Conservation (phyloP, 139 green algal genomes). For the Choricystis sp. region DNA sequence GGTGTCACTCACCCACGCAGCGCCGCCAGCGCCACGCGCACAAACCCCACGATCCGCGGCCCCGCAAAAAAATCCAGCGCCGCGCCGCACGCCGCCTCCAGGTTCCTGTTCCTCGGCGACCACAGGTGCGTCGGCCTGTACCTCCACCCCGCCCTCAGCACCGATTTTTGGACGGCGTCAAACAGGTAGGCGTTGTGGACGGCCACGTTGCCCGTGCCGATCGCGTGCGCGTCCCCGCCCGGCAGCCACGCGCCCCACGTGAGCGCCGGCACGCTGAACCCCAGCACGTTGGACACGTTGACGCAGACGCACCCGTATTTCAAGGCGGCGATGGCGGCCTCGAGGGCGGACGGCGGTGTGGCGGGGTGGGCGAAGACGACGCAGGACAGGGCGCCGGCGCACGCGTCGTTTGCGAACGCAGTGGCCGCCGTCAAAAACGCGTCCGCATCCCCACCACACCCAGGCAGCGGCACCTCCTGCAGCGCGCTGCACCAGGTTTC, state of each 20-base stretch:
- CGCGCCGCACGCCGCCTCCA: not conserved
- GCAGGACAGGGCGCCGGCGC: not conserved
- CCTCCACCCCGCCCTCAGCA: not conserved
- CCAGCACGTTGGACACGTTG: not conserved
- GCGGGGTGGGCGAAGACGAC: not conserved
- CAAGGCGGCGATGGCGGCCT: not conserved
- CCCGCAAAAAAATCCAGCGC: not conserved
- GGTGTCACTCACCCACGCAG: not conserved
- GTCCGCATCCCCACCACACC: too few relatives aligned
- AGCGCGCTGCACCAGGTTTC: not conserved
- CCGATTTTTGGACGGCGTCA: not conserved
- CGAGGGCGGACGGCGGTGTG: not conserved
- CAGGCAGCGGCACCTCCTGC: not conserved
- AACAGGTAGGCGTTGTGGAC: not conserved
- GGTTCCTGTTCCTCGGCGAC: not conserved
- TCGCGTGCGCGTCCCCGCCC: not conserved
- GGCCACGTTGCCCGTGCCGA: not conserved
- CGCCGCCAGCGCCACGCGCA: not conserved
- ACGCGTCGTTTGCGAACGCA: not conserved
- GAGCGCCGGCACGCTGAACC: not conserved
- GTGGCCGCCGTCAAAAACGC: not conserved
- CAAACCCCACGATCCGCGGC: not conserved
- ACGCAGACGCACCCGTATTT: not conserved
- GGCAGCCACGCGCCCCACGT: not conserved
- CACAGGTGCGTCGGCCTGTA: not conserved